A percentile compares a stretch with the other conserved stretches of the same genome.
These are phyloP conservation scores for Colletotrichum higginsianum DNA, from an alignment of 2,329 filamentous ascomycete genomes.

Conservation along the genomic window DNA sequence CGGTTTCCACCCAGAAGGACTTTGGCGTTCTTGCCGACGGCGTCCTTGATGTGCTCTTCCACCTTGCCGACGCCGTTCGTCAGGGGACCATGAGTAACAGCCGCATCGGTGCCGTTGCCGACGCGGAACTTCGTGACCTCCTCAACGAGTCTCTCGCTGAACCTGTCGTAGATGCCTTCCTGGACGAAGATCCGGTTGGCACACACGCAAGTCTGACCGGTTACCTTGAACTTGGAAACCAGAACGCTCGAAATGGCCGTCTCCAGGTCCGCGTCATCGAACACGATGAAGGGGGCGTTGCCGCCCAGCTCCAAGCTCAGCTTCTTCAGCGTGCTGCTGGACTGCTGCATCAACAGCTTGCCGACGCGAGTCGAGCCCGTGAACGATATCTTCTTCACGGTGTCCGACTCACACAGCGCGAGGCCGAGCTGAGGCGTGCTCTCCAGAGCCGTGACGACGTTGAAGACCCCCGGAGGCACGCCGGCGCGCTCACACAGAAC, in stretches of 20 bases:
- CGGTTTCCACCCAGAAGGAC: conserved; percentile 74
- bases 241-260: conserved; percentile 76
- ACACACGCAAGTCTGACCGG: conserved; percentile 79
- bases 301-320: conserved; percentile 82
- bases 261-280: conserved; percentile 80
- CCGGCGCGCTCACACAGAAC: conserved; percentile 66
- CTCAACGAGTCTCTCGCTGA: conserved; percentile 63
- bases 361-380: conserved; percentile 71
- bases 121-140: conserved; percentile 63
- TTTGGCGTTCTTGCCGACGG: conserved; percentile 61
- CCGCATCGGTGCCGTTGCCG: conserved; percentile 55
- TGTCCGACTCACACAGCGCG: not conserved
- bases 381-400: conserved; percentile 80
- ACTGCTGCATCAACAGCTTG: conserved; percentile 76
- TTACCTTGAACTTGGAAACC: conserved; percentile 79
- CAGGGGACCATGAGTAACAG: conserved; percentile 73
- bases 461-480: conserved; percentile 76
- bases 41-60: conserved; percentile 75
- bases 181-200: conserved; percentile 71
- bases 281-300: conserved; percentile 83
- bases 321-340: conserved; percentile 79
- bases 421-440: conserved; percentile 45
- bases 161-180: conserved; percentile 71
- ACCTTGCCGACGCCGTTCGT: conserved; percentile 78
- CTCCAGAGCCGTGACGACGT: conserved; percentile 48